Base-by-base conservation (phyloP, 805 yeast genomes). In the Kodamaea kaohsiungensis region DNA sequence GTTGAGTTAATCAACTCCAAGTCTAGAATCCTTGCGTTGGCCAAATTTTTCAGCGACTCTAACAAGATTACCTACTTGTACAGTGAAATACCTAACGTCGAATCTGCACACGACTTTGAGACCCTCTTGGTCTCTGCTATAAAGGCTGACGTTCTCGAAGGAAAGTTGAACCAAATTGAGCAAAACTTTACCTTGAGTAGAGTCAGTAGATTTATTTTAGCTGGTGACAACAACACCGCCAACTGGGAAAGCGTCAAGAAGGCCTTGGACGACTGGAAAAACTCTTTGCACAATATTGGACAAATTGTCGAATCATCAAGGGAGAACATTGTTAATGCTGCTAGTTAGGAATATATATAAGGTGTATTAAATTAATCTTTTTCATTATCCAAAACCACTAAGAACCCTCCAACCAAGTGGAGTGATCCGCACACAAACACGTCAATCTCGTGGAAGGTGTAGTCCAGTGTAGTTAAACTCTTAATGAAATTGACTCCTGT, bases 371-470 rank as follows among this genome's bases (percentile, higher is more conserved):
- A 18, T 54, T 61, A 69, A 49, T 68, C 70, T 53, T 57, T 69
- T 47, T 70, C 69, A 22, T 69, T 69, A 52, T 93, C 97, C 43
- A 91, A 72, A 5, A 92, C 97, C 2, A 91, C 91, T 39, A 95
- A 71, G 54, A 95, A 81, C 0, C 98, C 99, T 15, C 99, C 99
- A 9, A 95, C 96, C 54, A 96, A 75, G 67, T 93, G 97, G 59
- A 95, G 76, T 4, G 98, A 91, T 0, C 99, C 99, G 55, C 96
- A 88, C 0, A 91, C 98, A 72, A 91, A 88, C 1, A 91, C 96
- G 58, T 91, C 91, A 18, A 84, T 70, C 25, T 59, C 63, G 22
- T 52, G 43, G 15, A 56, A 59, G 27, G 59, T 50, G 22, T 56
- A 61, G 15, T 77, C 77, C 42, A 39, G 53, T 7, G 61, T 48